These are phyloP conservation scores for Psophocarpus tetragonolobus DNA, from an alignment of 306 rosid genomes.

Conservation along the genomic window DNA sequence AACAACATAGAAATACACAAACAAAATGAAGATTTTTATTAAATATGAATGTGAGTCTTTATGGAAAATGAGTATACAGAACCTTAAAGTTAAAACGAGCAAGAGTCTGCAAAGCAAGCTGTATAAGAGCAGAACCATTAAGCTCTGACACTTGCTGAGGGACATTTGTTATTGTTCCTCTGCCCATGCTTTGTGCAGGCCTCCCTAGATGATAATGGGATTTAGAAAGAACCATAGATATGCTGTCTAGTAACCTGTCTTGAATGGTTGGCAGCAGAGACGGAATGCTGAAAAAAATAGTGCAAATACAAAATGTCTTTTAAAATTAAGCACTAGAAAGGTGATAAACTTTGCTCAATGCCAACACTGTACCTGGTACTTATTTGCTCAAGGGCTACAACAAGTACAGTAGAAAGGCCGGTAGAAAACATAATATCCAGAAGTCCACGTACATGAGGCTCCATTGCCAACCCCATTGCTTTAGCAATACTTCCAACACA, in stretches of 20 bases:
- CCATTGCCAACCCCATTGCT: constrained; percentile 93
- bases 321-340: constrained; percentile 20
- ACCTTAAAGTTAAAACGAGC: constrained; percentile 96
- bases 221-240: constrained; percentile 87
- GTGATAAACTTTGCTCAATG: constrained; percentile 12
- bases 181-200: constrained; percentile 52
- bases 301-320: constrained; percentile 2
- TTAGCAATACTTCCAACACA: constrained; percentile 98
- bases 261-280: constrained; percentile 89
- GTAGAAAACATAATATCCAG: constrained; percentile 91
- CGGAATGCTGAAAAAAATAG: constrained; percentile 67
- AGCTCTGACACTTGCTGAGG: constrained; percentile 80
- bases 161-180: constrained; percentile 57
- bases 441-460: constrained; percentile 87
- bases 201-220: constrained; percentile 75
- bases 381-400: constrained; percentile 90
- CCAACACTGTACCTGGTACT: constrained; percentile 55
- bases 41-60: constrained; percentile 12
- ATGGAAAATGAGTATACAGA: constrained; percentile 29
- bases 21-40: constrained; percentile 2
- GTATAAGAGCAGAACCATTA: constrained; percentile 74
- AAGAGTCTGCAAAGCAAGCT: constrained; percentile 94
- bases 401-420: constrained; percentile 87
- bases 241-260: constrained; percentile 88
- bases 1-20: not conserved